A percentile compares a stretch with the other conserved stretches of the same genome.
phyloP scores from a whole-genome alignment of 345 rosid species.

The Salix viminalis region DNA sequence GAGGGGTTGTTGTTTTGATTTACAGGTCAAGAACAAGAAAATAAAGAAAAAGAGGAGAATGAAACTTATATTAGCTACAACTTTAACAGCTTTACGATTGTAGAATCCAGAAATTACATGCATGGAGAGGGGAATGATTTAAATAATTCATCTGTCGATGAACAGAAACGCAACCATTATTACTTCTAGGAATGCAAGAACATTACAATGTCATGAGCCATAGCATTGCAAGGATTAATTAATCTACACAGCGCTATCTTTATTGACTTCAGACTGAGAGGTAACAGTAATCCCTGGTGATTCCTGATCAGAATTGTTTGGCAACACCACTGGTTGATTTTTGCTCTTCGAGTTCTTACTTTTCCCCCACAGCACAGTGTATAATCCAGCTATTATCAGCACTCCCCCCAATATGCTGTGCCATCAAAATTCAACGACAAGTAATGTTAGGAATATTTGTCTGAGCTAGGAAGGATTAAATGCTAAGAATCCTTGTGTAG shows the following conservation, averaged over 20 bases:
- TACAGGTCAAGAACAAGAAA: too few relatives aligned
- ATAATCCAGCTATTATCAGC: conserved; percentile 15
- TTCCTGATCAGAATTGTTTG: not conserved
- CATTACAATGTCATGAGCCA: not conserved
- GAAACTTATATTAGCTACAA: too few relatives aligned
- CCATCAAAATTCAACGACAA: too few relatives aligned
- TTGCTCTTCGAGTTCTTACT: conserved; percentile 3
- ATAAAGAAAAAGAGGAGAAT: too few relatives aligned
- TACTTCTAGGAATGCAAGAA: not conserved
- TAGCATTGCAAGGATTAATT: not conserved
- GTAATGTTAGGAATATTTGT: not conserved
- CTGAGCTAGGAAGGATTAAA: too few relatives aligned
- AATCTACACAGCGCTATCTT: not conserved
- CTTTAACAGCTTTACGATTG: too few relatives aligned
- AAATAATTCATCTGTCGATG: not conserved
- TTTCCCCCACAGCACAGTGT: conserved; percentile 23
- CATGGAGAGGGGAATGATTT: not conserved
- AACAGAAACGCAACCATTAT: not conserved
- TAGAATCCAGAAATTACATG: too few relatives aligned
- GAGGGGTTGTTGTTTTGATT: too few relatives aligned
- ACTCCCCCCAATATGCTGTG: conserved; percentile 13
- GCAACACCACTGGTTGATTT: not conserved
- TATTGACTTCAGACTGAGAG: not conserved
- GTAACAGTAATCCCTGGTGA: not conserved
- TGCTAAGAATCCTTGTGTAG: too few relatives aligned